Evolutionary conservation across 1,284 basidiomycete species (phyloP).

Genomic region (Ustilago loliicola): DNA sequence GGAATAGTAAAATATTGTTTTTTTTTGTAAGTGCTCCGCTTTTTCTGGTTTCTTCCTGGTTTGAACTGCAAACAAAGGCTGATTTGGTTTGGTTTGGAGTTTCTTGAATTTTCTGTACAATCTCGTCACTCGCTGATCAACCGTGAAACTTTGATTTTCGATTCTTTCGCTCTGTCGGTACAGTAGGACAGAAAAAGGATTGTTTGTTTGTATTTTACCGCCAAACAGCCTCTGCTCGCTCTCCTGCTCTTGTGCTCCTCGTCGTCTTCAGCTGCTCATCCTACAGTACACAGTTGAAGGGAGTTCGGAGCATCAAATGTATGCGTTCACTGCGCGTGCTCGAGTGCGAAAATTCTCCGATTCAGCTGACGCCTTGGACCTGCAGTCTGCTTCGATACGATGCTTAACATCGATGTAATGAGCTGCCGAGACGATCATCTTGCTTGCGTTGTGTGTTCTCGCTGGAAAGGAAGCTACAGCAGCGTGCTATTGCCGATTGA

Average conservation of each 20-base stretch:
- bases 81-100: background rate
- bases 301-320: background rate
- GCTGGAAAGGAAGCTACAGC: background rate
- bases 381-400: background rate
- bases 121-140: background rate
- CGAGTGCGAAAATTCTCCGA: slow-evolving; percentile 3
- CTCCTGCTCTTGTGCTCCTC: slow-evolving; percentile 5
- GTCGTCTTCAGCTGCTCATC: background rate
- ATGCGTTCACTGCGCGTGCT: slow-evolving; percentile 18
- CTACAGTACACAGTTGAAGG: background rate
- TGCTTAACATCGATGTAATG: background rate
- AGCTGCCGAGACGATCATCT: background rate
- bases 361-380: background rate
- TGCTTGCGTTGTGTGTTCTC: background rate
- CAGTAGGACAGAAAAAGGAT: background rate
- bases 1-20: background rate
- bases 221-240: background rate
- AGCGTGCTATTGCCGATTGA: background rate
- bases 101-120: slow-evolving; percentile 7
- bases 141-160: background rate
- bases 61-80: background rate
- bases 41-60: background rate
- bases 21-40: background rate
- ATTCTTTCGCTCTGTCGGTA: background rate
- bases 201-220: slow-evolving; percentile 15